Base-by-base conservation (phyloP, 192 early-diverging fungal species). In the Coemansia guatemalensis region DNA sequence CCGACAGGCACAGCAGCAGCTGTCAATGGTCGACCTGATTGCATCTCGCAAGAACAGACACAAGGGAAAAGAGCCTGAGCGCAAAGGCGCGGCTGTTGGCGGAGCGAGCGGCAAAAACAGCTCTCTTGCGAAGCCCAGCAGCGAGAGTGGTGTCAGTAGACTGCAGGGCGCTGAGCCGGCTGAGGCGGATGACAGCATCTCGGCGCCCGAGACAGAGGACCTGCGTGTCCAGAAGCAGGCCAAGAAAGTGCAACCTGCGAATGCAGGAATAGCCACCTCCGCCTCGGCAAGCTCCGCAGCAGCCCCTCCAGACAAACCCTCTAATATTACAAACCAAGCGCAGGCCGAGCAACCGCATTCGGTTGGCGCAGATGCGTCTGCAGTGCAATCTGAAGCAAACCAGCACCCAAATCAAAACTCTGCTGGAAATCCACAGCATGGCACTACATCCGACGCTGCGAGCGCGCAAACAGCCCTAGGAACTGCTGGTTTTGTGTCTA, bases 11-110 rank as follows among this genome's bases (percentile, higher is more conserved):
- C 71, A 77, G 64, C 75, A 83, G 58, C 75, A 83, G 69, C 64
- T 77, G 23, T 64, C 71, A 1, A 80, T 80, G 77, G 77, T 80
- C n/a, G 77, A 80, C 68, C 56, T 80, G 50, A 80, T 80, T 62
- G 77, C 77, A 21, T 80, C 77, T 17, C 77, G 77, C 58, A 80
- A 80, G 51, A 61, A 49, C 53, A 66, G 77, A 3, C 77, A 74
- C 61, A 80, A 80, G 51, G 77, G 77, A 18, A 80, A 80, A 39
- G 77, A 71, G 39, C 68, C 71, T 11, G 77, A 80, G 21, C 67
- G 67, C 56, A 39, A 39, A 50, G 51, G 53, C 35, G 25, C 48
- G 8, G 49, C 53, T 20, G 26, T 18, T 0, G 30, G 25, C 11
- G 35, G 52, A 0, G 24, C 33, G 22, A 58, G 23, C 44, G 55